These are phyloP conservation scores for Solanum infundibuliforme DNA, from an alignment of 257 asterid genomes.

Conservation along the genomic window DNA sequence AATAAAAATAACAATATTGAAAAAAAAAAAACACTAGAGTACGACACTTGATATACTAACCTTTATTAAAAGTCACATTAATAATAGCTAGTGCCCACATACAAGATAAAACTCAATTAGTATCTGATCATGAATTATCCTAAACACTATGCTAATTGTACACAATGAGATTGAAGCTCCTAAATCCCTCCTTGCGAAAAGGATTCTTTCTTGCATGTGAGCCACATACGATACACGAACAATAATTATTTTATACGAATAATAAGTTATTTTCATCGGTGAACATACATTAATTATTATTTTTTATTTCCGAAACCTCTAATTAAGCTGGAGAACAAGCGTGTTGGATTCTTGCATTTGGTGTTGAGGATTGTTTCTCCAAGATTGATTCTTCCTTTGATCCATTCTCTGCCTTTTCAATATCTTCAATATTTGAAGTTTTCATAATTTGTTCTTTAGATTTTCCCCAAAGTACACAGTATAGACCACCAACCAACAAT, in stretches of 20 bases:
- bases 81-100: background rate
- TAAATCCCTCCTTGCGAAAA: background rate
- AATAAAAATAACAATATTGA: no score
- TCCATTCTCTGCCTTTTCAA: constrained; percentile 25
- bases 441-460: constrained; percentile 39
- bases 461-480: constrained; percentile 80
- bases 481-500: constrained; percentile 67
- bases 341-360: background rate
- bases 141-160: background rate
- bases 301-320: background rate
- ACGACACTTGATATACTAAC: no score
- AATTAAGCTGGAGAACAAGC: background rate
- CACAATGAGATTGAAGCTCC: background rate
- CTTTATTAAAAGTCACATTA: background rate
- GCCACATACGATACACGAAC: background rate
- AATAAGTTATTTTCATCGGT: background rate
- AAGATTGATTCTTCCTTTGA: background rate
- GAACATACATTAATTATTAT: background rate
- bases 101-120: no score
- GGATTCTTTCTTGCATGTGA: background rate
- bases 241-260: no score
- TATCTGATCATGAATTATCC: background rate
- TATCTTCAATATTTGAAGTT: constrained; percentile 13
- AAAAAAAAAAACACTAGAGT: no score
- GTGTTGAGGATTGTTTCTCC: background rate